phyloP scores from a whole-genome alignment of 2,329 filamentous ascomycete species.

The Clonostachys sp. region DNA sequence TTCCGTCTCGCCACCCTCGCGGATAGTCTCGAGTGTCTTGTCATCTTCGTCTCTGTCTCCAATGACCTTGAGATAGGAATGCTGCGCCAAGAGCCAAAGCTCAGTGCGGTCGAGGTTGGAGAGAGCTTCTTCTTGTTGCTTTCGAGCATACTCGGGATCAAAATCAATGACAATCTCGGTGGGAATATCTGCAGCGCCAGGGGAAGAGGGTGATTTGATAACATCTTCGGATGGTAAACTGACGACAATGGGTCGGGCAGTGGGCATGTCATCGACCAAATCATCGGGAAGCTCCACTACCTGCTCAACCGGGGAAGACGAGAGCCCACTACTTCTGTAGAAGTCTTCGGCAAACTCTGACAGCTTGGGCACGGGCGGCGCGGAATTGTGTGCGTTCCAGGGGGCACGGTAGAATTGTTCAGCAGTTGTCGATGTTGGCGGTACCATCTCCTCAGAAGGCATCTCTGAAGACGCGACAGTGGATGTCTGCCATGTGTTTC shows the following conservation, averaged over 20 bases:
- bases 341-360: constrained; percentile 30
- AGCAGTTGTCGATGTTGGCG: constrained; percentile 84
- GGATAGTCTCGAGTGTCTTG: constrained; percentile 27
- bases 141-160: constrained; percentile 69
- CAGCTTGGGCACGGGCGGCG: constrained; percentile 26
- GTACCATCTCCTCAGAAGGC: constrained; percentile 47
- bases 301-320: constrained; percentile 56
- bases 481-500: constrained; percentile 76
- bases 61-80: constrained; percentile 67
- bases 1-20: constrained; percentile 20
- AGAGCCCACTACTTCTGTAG: constrained; percentile 28
- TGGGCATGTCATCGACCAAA: constrained; percentile 58
- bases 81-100: constrained; percentile 81
- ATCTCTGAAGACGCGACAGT: constrained; percentile 39
- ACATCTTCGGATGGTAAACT: constrained; percentile 22
- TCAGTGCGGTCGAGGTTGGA: constrained; percentile 82
- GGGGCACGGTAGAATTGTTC: constrained; percentile 87
- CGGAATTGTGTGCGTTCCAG: constrained; percentile 52
- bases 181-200: constrained; percentile 49
- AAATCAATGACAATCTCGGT: constrained; percentile 67
- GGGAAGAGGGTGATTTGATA: constrained; percentile 23
- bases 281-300: constrained; percentile 55
- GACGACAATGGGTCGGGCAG: constrained; percentile 48
- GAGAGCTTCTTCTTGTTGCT: constrained; percentile 65
- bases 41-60: constrained; percentile 35